Evolutionary conservation across 2,329 filamentous ascomycete species (phyloP).

Genomic region (Penicillium sp.): DNA sequence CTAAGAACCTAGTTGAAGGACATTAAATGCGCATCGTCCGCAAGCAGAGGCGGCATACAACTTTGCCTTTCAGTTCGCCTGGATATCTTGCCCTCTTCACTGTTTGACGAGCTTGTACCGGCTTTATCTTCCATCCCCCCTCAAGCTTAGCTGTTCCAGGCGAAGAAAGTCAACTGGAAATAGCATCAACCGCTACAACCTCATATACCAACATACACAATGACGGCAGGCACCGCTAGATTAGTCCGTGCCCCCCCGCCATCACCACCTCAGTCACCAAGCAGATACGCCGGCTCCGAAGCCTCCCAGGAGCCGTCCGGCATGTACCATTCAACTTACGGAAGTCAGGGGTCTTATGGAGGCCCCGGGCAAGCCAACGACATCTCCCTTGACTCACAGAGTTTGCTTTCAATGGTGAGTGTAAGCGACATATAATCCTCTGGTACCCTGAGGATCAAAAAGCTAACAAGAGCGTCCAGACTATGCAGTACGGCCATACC

Average conservation of each 20-base stretch:
- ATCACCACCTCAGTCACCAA: conserved; percentile 37
- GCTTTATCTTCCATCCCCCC: conserved; percentile 4
- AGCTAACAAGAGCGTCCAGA: conserved; percentile 17
- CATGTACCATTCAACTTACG: conserved; percentile 23
- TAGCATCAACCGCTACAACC: neutral
- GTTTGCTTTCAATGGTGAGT: conserved; percentile 30
- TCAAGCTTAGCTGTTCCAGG: too few species aligned
- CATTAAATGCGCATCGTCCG: conserved; percentile 3
- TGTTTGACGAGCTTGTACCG: neutral
- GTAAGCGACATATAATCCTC: neutral
- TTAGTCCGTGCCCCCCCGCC: conserved; percentile 30
- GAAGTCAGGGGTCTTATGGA: conserved; percentile 13
- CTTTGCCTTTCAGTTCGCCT: conserved; percentile 2
- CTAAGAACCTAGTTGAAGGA: neutral
- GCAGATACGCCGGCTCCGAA: conserved; percentile 28
- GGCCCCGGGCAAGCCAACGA: conserved; percentile 8
- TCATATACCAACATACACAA: conserved; percentile 4
- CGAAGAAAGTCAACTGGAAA: too few species aligned
- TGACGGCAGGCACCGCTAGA: conserved; percentile 18
- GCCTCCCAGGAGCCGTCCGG: conserved; percentile 20
- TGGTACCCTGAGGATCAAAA: neutral
- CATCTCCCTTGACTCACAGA: conserved; percentile 15
- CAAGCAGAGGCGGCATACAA: conserved; percentile 1
- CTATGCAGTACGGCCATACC: conserved; percentile 20
- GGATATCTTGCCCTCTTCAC: neutral